Evolutionary conservation across 2,329 filamentous ascomycete species (phyloP).

Genomic region (Tolypocladium inflatum): DNA sequence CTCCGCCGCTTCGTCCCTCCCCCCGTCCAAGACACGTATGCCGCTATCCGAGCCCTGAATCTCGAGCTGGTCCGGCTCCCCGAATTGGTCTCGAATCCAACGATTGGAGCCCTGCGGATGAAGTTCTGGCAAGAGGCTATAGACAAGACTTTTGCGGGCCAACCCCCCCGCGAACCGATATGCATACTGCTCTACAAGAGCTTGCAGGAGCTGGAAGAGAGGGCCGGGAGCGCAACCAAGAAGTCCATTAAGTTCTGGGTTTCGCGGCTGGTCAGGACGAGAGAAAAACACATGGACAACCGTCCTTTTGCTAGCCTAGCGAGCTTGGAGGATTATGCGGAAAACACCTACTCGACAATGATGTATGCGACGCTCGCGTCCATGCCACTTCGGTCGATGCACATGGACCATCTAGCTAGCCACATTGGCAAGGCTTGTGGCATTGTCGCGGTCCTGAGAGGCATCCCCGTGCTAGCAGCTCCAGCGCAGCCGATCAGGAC

Average conservation of each 20-base stretch:
- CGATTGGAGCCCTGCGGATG: conserved; percentile 78
- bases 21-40: conserved; percentile 69
- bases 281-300: conserved; percentile 77
- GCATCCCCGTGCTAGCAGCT: conserved; percentile 80
- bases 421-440: conserved; percentile 93
- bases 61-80: conserved; percentile 84
- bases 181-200: conserved; percentile 73
- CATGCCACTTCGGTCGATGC: conserved; percentile 69
- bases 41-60: conserved; percentile 86
- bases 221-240: conserved; percentile 29
- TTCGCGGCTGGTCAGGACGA: conserved; percentile 65
- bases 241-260: conserved; percentile 62
- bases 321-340: conserved; percentile 77
- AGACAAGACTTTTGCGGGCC: conserved; percentile 63
- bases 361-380: conserved; percentile 80
- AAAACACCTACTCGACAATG: conserved; percentile 89
- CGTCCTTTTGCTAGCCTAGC: conserved; percentile 67
- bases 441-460: conserved; percentile 77
- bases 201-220: conserved; percentile 49
- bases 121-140: conserved; percentile 92
- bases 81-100: conserved; percentile 80
- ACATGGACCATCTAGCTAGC: conserved; percentile 85
- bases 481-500: conserved; percentile 41
- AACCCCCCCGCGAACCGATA: conserved; percentile 82
- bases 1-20: conserved; percentile 76